Evolutionary conservation across 768 basidiomycete genomes (phyloP).

Genomic region (Phaeolepiota aurea): DNA sequence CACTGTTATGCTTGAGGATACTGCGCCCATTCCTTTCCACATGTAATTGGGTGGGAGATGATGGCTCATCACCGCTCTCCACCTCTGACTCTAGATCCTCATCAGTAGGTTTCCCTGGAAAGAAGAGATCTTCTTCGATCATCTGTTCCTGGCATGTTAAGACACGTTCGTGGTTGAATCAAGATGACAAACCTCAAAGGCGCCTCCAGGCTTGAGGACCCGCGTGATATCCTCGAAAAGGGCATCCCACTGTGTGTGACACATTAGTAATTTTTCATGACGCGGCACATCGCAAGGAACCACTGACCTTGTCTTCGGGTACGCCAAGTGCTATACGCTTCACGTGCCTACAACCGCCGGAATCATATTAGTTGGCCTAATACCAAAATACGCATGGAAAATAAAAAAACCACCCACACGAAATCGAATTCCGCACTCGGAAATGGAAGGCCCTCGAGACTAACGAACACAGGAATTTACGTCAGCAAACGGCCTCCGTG

Average conservation of each 20-base stretch:
- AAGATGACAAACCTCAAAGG: conserved; percentile 44
- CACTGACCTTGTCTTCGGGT: conserved; percentile 65
- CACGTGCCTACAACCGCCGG: conserved; percentile 41
- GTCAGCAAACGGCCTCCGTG: neutral
- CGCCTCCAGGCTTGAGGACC: conserved; percentile 69
- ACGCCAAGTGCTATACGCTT: conserved; percentile 68
- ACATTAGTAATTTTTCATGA: neutral
- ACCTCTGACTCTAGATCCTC: conserved; percentile 20
- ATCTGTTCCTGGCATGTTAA: conserved; percentile 28
- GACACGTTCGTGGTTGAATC: neutral
- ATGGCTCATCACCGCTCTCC: conserved; percentile 15
- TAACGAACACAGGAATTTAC: conserved; percentile 15
- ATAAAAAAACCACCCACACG: conserved; percentile 38
- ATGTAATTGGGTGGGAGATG: too few relatives aligned
- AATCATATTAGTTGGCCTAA: neutral
- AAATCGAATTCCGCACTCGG: conserved; percentile 68
- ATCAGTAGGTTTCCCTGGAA: conserved; percentile 46
- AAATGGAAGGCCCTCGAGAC: conserved; percentile 65
- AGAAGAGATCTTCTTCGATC: conserved; percentile 68
- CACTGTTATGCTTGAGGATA: too few relatives aligned
- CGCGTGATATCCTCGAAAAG: conserved; percentile 63
- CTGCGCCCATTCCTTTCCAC: conserved; percentile 10
- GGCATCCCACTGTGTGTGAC: conserved; percentile 45
- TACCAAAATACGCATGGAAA: conserved; percentile 1
- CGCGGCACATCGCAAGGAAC: neutral